Evolutionary conservation across 345 rosid species (phyloP).

Genomic region (Bruguiera sexangula): DNA sequence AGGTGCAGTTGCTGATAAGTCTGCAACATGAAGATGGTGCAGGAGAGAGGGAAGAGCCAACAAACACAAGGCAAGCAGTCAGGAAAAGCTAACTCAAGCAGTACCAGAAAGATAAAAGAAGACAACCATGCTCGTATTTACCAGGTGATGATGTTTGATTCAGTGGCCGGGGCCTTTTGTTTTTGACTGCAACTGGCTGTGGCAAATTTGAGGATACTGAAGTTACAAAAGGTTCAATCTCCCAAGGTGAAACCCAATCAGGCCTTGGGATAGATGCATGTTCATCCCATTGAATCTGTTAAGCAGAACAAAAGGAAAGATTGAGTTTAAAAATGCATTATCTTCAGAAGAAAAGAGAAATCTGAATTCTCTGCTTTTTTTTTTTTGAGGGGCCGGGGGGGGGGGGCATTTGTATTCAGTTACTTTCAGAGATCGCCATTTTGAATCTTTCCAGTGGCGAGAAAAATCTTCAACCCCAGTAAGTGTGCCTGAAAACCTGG

Average conservation of each 20-base stretch:
- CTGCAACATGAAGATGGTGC: constrained; percentile 11
- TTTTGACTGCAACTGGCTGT: constrained; percentile 43
- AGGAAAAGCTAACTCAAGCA: constrained; percentile 11
- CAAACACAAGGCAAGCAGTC: constrained; percentile 2
- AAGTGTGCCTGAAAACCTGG: constrained; percentile 90
- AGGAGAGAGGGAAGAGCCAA: too few relatives aligned
- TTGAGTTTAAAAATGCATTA: background rate
- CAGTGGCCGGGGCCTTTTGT: constrained; percentile 68
- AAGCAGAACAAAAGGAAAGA: background rate
- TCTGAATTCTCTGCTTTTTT: background rate
- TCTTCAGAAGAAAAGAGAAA: background rate
- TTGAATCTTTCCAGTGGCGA: constrained; percentile 73
- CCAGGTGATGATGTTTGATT: constrained; percentile 47
- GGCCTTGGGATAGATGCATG: constrained; percentile 78
- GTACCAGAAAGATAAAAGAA: background rate
- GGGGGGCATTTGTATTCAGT: too few relatives aligned
- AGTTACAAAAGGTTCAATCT: constrained; percentile 65
- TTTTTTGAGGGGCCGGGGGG: too few relatives aligned
- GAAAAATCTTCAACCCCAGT: constrained; percentile 80
- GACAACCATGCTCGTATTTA: constrained; percentile 15
- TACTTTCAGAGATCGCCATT: constrained; percentile 86
- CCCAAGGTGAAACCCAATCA: constrained; percentile 93
- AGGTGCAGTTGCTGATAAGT: constrained; percentile 46
- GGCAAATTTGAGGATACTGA: constrained; percentile 37
- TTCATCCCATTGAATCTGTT: constrained; percentile 96